Base-by-base conservation (phyloP, 2,329 filamentous ascomycete genomes). In the Verticillium nonalfalfae region DNA sequence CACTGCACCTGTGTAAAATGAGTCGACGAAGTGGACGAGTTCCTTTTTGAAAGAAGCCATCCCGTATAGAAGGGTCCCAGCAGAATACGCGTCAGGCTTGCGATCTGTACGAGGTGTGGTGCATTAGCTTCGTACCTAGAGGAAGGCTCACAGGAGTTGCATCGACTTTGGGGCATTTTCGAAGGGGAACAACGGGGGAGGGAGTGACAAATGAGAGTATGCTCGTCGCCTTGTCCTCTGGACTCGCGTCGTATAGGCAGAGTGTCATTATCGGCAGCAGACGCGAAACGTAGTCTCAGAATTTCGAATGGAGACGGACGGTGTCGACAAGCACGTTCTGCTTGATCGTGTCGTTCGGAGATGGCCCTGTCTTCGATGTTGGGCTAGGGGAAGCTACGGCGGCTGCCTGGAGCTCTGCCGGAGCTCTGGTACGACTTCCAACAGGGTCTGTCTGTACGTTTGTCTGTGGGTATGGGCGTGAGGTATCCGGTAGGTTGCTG, bases 141-240 rank as follows among this genome's bases (percentile, higher is more conserved):
- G 26, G 26, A 26, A 26, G 26, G 3, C 26, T 26, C 26, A 26
- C 4, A 26, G n/a, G 26, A 26, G 26, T 26, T 26, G 26, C 26
- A 26, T 26, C 26, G 26, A 26, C 26, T 3, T 26, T 4, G 26
- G 26, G 26, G 4, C 26, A 26, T 26, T 26, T 26, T 26, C 26
- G 26, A 26, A 26, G 26, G 26, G 26, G 26, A 4, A 3, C 26
- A 4, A 26, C 4, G 4, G 3, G 26, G 26, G 26, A 26, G 26
- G 26, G 26, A 26, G 26, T 26, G 26, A 4, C 26, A 26, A 26
- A 26, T 26, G 26, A 4, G 3, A 26, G 26, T 76, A 83, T 80
- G 63, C 60, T 65, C 56, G 21, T 55, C 39, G 39, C n/a, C 18
- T 45, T n/a, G 39, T n/a, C 39, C 39, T 45, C 39, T 45, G 14